Percentiles rank a stretch among this genome's conserved stretches.
phyloP scores from a whole-genome alignment of 768 basidiomycete species.

The Cubamyces sp. region DNA sequence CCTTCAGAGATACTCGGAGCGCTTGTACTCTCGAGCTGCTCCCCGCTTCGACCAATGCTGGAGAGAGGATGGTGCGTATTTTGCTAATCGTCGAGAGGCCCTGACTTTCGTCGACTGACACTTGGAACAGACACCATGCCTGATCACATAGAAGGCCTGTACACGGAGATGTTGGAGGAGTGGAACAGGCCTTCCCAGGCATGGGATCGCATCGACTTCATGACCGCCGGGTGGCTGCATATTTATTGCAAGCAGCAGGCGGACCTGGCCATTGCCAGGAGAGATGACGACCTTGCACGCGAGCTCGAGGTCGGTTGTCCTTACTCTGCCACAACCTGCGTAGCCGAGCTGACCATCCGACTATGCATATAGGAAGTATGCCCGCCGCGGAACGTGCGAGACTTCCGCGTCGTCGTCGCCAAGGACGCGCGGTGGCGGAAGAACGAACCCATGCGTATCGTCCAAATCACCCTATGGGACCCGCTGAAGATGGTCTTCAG shows the following conservation, averaged over 20 bases:
- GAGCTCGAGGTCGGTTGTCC: constrained; percentile 67
- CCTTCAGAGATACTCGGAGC: constrained; percentile 66
- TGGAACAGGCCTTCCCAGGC: constrained; percentile 43
- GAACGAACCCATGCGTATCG: constrained; percentile 58
- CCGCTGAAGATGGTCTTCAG: constrained; percentile 52
- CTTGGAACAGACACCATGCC: constrained; percentile 34
- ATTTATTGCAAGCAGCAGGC: constrained; percentile 52
- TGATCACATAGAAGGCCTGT: constrained; percentile 48
- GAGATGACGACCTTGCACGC: constrained; percentile 64
- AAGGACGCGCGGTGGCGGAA: constrained; percentile 62
- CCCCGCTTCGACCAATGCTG: constrained; percentile 33
- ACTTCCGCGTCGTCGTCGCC: constrained; percentile 73
- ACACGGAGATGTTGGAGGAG: constrained; percentile 67
- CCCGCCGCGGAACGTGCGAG: constrained; percentile 75
- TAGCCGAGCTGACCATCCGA: neutral
- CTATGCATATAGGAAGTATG: constrained; percentile 49
- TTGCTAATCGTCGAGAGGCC: neutral
- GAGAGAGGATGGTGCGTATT: constrained; percentile 26
- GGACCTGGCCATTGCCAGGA: constrained; percentile 51
- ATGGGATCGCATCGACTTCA: constrained; percentile 44
- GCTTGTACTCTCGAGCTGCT: constrained; percentile 62
- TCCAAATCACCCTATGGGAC: constrained; percentile 87
- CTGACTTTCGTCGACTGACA: neutral
- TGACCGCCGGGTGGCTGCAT: constrained; percentile 68
- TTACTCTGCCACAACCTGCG: neutral